Percentiles rank a stretch among this genome's conserved stretches.
phyloP scores from a whole-genome alignment of 192 early-diverging fungal genomes.

The Helicostylum pulchrum region DNA sequence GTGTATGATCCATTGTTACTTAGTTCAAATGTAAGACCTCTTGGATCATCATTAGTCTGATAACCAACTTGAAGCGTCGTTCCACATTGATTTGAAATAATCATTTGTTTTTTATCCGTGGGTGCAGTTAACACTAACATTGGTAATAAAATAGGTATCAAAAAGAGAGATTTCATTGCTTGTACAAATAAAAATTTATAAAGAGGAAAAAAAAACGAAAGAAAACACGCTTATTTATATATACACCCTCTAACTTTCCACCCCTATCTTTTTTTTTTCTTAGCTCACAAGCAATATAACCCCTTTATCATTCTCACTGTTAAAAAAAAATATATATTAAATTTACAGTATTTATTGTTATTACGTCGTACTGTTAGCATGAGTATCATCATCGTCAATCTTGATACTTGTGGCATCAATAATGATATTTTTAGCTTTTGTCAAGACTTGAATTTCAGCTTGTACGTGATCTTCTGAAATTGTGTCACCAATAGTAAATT shows the following conservation, averaged over 20 bases:
- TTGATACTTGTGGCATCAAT: background rate
- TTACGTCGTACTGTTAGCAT: too few species aligned
- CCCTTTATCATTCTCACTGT: too few species aligned
- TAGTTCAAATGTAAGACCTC: background rate
- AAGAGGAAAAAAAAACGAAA: too few species aligned
- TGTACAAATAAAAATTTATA: background rate
- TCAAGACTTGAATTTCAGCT: constrained; percentile 23
- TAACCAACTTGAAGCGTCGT: constrained; percentile 2
- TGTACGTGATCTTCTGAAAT: constrained; percentile 22
- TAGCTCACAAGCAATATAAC: background rate
- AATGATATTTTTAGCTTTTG: constrained; percentile 16
- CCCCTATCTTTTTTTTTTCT: background rate
- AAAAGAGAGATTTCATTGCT: background rate
- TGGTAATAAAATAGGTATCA: background rate
- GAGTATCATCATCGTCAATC: too few species aligned
- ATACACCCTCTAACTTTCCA: background rate
- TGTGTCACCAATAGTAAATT: constrained; percentile 9
- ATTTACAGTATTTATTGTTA: too few species aligned
- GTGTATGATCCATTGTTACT: background rate
- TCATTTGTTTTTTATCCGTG: constrained; percentile 8
- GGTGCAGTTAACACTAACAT: background rate
- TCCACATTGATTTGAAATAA: constrained; percentile 11
- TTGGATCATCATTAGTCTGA: constrained; percentile 6
- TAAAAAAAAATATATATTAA: too few species aligned
- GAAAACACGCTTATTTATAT: too few species aligned